These are phyloP conservation scores for Solanum hybrid DNA, from an alignment of 305 asterid species.

Conservation along the genomic window DNA sequence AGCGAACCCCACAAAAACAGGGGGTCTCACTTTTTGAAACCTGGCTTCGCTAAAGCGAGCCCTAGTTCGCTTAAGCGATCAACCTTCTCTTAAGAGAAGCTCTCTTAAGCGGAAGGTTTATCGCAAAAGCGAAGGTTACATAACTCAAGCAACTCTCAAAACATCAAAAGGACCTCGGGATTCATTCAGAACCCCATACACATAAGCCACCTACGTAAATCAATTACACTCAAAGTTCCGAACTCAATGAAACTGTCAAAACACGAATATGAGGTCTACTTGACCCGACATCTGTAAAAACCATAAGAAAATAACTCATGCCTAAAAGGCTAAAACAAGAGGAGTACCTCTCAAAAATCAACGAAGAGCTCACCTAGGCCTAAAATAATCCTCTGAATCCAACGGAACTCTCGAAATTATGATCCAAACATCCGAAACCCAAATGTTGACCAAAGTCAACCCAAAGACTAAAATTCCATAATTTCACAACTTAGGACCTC, in stretches of 20 bases:
- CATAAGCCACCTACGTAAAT: not conserved
- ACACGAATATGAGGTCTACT: not conserved
- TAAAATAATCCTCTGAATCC: not conserved
- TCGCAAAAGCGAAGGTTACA: not conserved
- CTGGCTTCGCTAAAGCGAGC: not conserved
- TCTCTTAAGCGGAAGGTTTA: not conserved
- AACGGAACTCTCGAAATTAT: rapidly evolving
- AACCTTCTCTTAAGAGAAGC: not conserved
- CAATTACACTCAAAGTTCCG: not conserved
- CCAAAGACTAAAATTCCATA: not conserved
- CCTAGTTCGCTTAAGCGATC: not conserved
- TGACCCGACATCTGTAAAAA: not conserved
- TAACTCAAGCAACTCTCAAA: not conserved
- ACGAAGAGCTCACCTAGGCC: not conserved
- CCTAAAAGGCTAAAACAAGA: not conserved
- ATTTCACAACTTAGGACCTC: not conserved
- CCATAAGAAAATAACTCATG: not conserved
- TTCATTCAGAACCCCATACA: not conserved
- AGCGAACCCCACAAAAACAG: not conserved
- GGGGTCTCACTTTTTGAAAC: not conserved
- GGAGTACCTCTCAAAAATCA: not conserved
- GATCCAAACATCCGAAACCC: too few species aligned
- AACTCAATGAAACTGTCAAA: not conserved
- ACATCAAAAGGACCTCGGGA: not conserved
- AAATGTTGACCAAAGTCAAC: not conserved